Evolutionary conservation across 2,329 filamentous ascomycete genomes (phyloP).

Genomic region (Fusarium luffae): DNA sequence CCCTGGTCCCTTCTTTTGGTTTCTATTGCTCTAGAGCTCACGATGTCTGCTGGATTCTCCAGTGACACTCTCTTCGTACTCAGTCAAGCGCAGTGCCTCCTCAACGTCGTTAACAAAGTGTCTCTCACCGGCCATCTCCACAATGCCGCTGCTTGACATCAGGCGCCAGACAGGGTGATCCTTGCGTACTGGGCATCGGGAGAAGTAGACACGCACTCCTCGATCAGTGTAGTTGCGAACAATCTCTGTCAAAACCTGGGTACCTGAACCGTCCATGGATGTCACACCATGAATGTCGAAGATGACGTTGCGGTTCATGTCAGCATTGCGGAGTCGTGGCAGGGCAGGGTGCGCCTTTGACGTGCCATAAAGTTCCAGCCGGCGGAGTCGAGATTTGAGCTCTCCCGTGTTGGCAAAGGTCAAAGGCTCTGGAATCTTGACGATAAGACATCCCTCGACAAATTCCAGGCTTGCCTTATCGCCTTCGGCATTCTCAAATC

Average conservation of each 20-base stretch:
- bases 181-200: slow-evolving; percentile 61
- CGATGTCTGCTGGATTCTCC: slow-evolving; percentile 37
- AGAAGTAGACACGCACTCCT: slow-evolving; percentile 82
- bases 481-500: slow-evolving; percentile 86
- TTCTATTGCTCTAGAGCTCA: slow-evolving; percentile 3
- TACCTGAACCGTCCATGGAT: slow-evolving; percentile 90
- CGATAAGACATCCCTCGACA: slow-evolving; percentile 90
- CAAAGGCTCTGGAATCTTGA: slow-evolving; percentile 96
- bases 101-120: slow-evolving; percentile 88
- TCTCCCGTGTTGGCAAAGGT: slow-evolving; percentile 98
- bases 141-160: slow-evolving; percentile 84
- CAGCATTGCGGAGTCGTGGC: slow-evolving; percentile 79
- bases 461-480: slow-evolving; percentile 82
- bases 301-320: slow-evolving; percentile 90
- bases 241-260: slow-evolving; percentile 91
- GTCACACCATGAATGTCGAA: slow-evolving; percentile 99
- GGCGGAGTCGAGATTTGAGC: slow-evolving; percentile 82
- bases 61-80: slow-evolving; percentile 69
- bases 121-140: slow-evolving; percentile 78
- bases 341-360: slow-evolving; percentile 85
- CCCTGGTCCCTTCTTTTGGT: not conserved
- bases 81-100: slow-evolving; percentile 83
- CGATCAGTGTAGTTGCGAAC: slow-evolving; percentile 81
- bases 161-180: slow-evolving; percentile 72
- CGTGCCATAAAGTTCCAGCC: slow-evolving; percentile 92